A percentile compares a stretch with the other conserved stretches of the same genome.
phyloP scores from a whole-genome alignment of 2,329 filamentous ascomycete species.

The Epichloe sylvatica region DNA sequence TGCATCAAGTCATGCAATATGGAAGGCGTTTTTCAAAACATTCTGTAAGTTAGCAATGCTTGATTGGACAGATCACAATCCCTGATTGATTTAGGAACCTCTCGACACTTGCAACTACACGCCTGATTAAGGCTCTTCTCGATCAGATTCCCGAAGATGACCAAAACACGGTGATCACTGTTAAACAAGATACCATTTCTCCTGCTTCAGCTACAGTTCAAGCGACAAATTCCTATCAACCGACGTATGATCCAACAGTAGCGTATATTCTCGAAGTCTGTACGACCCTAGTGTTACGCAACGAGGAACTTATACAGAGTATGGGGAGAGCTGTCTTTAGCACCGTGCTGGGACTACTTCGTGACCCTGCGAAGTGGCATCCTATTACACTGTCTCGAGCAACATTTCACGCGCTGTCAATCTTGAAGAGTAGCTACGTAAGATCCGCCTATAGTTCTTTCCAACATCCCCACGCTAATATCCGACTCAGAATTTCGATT shows the following conservation, averaged over 20 bases:
- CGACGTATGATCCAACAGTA: constrained; percentile 69
- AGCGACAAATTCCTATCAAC: constrained; percentile 20
- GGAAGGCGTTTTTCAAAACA: constrained; percentile 67
- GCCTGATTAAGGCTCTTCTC: constrained; percentile 54
- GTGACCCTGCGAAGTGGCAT: constrained; percentile 67
- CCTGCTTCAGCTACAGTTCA: constrained; percentile 44
- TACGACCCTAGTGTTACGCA: constrained; percentile 65
- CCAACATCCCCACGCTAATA: constrained; percentile 10
- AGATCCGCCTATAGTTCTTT: constrained; percentile 20
- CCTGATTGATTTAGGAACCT: constrained; percentile 21
- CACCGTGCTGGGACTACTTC: constrained; percentile 65
- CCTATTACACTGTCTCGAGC: constrained; percentile 71
- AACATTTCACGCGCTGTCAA: constrained; percentile 71
- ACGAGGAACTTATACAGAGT: constrained; percentile 54
- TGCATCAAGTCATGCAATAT: constrained; percentile 86
- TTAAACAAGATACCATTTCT: constrained; percentile 71
- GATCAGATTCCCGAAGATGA: constrained; percentile 76
- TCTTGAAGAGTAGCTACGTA: constrained; percentile 77
- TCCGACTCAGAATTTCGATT: constrained; percentile 59
- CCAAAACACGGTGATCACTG: constrained; percentile 63
- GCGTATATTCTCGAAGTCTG: constrained; percentile 87
- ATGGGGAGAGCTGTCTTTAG: constrained; percentile 72
- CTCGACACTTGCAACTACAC: constrained; percentile 16
- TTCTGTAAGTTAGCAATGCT: constrained; percentile 44
- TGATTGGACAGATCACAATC: neutral